These are phyloP conservation scores for Trichoderma arundinaceum DNA, from an alignment of 2,329 filamentous ascomycete species.

Conservation along the genomic window DNA sequence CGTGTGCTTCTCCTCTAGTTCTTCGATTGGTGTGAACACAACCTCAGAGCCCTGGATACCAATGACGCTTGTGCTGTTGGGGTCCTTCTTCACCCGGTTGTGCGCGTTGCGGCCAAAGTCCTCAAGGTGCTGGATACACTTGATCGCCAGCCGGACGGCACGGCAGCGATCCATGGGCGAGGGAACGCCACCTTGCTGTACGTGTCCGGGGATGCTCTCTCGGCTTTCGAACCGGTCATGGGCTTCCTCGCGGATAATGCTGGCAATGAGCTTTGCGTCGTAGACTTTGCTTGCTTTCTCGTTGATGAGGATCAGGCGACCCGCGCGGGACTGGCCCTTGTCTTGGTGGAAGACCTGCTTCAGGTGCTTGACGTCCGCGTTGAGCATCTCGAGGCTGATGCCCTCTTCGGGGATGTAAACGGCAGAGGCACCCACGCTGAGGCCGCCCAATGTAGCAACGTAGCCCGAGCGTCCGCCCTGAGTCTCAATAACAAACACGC, in stretches of 20 bases:
- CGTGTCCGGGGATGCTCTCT: conserved; percentile 89
- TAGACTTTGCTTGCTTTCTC: conserved; percentile 92
- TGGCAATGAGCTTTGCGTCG: conserved; percentile 88
- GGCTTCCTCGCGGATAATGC: conserved; percentile 94
- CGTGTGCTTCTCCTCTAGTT: conserved; percentile 81
- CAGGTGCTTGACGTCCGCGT: conserved; percentile 85
- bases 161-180: conserved; percentile 96
- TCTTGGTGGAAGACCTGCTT: conserved; percentile 85
- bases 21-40: conserved; percentile 81
- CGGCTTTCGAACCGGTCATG: conserved; percentile 91
- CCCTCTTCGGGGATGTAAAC: conserved; percentile 98
- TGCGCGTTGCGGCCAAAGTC: conserved; percentile 69
- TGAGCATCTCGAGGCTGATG: conserved; percentile 90
- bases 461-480: conserved; percentile 96
- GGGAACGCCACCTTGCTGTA: conserved; percentile 91
- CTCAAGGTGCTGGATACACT: conserved; percentile 92
- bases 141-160: conserved; percentile 89
- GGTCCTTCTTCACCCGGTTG: conserved; percentile 73
- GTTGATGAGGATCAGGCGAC: conserved; percentile 94
- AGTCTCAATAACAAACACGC: conserved; percentile 97
- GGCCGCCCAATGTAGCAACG: conserved; percentile 85
- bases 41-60: conserved; percentile 90
- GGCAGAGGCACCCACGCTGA: conserved; percentile 88
- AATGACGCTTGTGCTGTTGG: conserved; percentile 79
- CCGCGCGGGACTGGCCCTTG: conserved; percentile 84